A percentile compares a stretch with the other conserved stretches of the same genome.
Conservation (phyloP, 352 stramenopile species). For the Albugo laibachii region DNA sequence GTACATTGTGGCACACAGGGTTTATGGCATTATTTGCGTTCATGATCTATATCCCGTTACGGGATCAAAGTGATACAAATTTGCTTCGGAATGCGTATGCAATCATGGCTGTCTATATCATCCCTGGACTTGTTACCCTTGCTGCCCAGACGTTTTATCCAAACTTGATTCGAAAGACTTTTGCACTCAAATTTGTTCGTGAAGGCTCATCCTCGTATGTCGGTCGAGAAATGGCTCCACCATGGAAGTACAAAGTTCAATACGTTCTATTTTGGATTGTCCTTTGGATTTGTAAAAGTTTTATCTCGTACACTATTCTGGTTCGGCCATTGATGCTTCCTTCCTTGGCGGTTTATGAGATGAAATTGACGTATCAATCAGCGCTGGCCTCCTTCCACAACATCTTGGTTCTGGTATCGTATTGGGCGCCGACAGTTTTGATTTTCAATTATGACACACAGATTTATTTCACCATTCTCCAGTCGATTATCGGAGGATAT, state of each 20-base stretch:
- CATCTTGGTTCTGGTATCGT: conserved; percentile 28
- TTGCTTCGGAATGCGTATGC: conserved; percentile 20
- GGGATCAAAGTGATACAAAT: conserved; percentile 14
- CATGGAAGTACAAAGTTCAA: conserved; percentile 29
- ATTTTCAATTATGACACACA: conserved; percentile 69
- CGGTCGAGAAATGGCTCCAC: conserved; percentile 41
- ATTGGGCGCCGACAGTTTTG: conserved; percentile 47
- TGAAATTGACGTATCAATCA: conserved; percentile 32
- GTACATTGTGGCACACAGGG: conserved; percentile 36
- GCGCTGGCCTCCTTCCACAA: conserved; percentile 52
- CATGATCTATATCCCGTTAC: conserved; percentile 38
- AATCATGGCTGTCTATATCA: conserved; percentile 16
- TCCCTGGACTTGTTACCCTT: conserved; percentile 21
- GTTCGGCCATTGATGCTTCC: conserved; percentile 40
- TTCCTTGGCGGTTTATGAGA: conserved; percentile 48
- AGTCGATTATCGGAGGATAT: conserved; percentile 25
- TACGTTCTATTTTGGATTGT: conserved; percentile 51
- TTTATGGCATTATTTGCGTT: conserved; percentile 33
- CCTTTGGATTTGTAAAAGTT: conserved; percentile 34
- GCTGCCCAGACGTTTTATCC: conserved; percentile 21
- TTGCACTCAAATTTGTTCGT: conserved; percentile 44
- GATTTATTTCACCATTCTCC: conserved; percentile 61
- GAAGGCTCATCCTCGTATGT: conserved; percentile 47
- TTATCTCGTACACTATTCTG: conserved; percentile 48
- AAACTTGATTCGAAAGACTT: conserved; percentile 23